A percentile compares a stretch with the other conserved stretches of the same genome.
Conservation (phyloP, 1,139 yeast species). For the Candida tropicalis region DNA sequence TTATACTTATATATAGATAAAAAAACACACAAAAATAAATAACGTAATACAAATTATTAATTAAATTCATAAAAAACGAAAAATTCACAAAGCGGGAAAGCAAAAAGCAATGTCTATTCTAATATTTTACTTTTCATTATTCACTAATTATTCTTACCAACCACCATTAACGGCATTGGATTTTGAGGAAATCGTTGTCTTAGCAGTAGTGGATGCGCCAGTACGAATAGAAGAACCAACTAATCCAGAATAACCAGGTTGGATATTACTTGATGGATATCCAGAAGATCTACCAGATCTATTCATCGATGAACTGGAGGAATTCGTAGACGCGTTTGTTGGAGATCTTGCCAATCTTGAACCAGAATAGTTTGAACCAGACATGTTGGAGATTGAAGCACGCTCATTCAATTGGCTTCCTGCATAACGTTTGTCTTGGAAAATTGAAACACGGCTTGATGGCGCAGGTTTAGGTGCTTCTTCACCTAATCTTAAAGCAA, state of each 20-base stretch:
- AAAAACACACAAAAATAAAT: no score
- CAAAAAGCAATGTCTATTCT: no score
- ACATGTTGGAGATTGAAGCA: conserved; percentile 4
- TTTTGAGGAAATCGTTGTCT: background rate
- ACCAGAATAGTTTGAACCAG: conserved; percentile 18
- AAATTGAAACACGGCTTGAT: conserved; percentile 17
- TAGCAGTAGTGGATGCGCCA: background rate
- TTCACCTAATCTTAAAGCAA: conserved; percentile 29
- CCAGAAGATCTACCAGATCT: conserved; percentile 24
- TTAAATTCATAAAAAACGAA: no score
- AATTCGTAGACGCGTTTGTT: conserved; percentile 33
- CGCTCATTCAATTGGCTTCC: conserved; percentile 4
- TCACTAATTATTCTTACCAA: background rate
- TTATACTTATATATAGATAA: no score
- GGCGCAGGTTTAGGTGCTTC: conserved; percentile 10
- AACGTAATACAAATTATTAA: no score
- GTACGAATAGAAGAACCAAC: conserved; percentile 1
- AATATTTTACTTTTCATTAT: no score
- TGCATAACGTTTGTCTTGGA: conserved; percentile 21
- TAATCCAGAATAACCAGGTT: conserved; percentile 28
- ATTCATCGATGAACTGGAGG: conserved; percentile 15
- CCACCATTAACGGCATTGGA: background rate
- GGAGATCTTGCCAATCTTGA: conserved; percentile 33
- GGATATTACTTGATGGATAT: conserved; percentile 15
- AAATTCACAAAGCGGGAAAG: no score